Conservation (phyloP, 768 basidiomycete genomes). For the Termitomyces sp. region DNA sequence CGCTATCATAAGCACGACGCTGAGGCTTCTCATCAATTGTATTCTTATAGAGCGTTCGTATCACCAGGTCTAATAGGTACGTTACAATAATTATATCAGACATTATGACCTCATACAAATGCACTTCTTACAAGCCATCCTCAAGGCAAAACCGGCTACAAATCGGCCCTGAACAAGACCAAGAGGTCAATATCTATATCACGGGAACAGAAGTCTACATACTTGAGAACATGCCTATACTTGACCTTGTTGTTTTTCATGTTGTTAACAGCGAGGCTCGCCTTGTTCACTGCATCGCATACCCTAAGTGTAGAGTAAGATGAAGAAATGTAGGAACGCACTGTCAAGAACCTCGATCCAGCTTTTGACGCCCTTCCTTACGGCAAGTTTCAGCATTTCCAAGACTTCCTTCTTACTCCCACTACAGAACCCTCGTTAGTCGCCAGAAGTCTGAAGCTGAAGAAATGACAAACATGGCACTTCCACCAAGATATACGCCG, state of each 20-base stretch:
- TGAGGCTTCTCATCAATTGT: no score
- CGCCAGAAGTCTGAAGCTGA: no score
- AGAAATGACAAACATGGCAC: not conserved
- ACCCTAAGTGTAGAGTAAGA: not conserved
- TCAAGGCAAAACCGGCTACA: not conserved
- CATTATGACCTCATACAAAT: no score
- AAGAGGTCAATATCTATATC: not conserved
- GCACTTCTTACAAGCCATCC: not conserved
- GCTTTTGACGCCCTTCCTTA: constrained; percentile 45
- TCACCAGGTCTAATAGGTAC: no score
- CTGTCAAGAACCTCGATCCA: constrained; percentile 42
- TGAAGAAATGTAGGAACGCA: constrained; percentile 3
- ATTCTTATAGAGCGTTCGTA: no score
- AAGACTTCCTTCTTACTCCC: constrained; percentile 2
- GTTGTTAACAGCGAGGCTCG: constrained; percentile 40
- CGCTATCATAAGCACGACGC: no score
- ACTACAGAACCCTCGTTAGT: not conserved
- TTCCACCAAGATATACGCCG: not conserved
- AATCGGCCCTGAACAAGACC: not conserved
- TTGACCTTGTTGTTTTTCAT: constrained; percentile 44
- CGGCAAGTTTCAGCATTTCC: constrained; percentile 57
- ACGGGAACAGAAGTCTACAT: not conserved
- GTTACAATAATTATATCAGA: no score
- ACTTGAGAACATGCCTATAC: constrained; percentile 50
- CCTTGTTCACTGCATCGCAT: constrained; percentile 33